These are phyloP conservation scores for Amanita polypyramis DNA, from an alignment of 768 basidiomycete genomes.

Conservation along the genomic window DNA sequence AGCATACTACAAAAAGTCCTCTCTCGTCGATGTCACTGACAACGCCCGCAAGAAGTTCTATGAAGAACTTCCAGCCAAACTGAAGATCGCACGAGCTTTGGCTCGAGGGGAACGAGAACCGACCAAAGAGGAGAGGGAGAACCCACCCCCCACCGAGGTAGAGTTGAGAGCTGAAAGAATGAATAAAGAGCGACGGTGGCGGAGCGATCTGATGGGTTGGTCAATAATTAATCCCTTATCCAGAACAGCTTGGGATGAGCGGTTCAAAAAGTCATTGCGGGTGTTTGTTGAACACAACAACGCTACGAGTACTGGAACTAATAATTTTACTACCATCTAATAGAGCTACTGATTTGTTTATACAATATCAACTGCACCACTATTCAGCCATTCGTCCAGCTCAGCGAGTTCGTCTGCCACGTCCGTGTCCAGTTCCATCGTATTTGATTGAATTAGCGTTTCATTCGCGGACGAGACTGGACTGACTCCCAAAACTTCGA, in stretches of 20 bases:
- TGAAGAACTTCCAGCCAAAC: slow-evolving; percentile 49
- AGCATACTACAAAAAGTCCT: slow-evolving; percentile 54
- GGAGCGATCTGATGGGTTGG: slow-evolving; percentile 71
- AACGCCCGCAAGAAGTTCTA: slow-evolving; percentile 74
- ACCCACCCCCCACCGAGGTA: slow-evolving; percentile 81
- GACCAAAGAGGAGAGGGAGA: slow-evolving; percentile 72
- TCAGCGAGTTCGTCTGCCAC: slow-evolving; percentile 45
- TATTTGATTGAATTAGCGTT: not conserved
- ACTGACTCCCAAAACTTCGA: slow-evolving; percentile 1
- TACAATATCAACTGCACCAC: slow-evolving; percentile 49
- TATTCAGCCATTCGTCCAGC: slow-evolving; percentile 59
- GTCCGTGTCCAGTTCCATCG: slow-evolving; percentile 9
- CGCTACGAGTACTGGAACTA: slow-evolving; percentile 11
- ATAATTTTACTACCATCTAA: slow-evolving; percentile 7
- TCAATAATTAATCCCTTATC: slow-evolving; percentile 55
- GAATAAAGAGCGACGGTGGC: slow-evolving; percentile 86
- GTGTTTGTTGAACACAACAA: slow-evolving; percentile 43
- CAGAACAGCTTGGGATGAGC: slow-evolving; percentile 67
- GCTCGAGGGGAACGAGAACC: slow-evolving; percentile 66
- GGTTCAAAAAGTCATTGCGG: slow-evolving; percentile 48
- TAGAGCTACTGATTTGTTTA: slow-evolving; percentile 12
- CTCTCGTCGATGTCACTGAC: slow-evolving; percentile 45
- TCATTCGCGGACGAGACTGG: not conserved
- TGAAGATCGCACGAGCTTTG: slow-evolving; percentile 66
- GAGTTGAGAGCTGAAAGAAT: slow-evolving; percentile 81